Evolutionary conservation across 2,329 filamentous ascomycete species (phyloP).

Genomic region (Cercospora zeina): DNA sequence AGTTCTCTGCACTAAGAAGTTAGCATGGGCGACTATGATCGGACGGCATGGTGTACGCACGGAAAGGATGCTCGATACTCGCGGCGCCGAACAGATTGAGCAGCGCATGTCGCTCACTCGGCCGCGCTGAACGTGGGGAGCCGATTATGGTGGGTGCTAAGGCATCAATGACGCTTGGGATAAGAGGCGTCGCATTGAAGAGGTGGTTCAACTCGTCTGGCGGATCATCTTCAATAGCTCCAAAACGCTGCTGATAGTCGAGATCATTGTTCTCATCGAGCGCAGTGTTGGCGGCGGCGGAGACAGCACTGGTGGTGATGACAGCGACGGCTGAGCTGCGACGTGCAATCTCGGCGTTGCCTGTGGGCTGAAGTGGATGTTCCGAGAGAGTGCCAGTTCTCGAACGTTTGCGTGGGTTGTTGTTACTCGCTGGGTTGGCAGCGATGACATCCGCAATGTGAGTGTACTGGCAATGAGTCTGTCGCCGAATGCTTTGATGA

Average conservation of each 20-base stretch:
- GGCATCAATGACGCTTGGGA: not conserved
- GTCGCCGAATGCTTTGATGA: not conserved
- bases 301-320: not conserved
- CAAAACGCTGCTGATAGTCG: not conserved
- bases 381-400: not conserved
- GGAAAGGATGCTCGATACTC: conserved; percentile 1
- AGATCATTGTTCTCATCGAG: not conserved
- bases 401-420: not conserved
- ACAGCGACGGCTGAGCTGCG: not conserved
- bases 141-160: conserved; percentile 3
- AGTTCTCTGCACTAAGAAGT: not conserved
- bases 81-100: not conserved
- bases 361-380: not conserved
- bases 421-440: not conserved
- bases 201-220: not conserved
- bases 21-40: not conserved
- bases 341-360: not conserved
- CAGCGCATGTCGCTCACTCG: not conserved
- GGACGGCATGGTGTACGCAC: not conserved
- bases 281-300: not conserved
- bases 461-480: conserved; percentile 1
- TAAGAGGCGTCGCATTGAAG: not conserved
- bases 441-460: conserved; percentile 2
- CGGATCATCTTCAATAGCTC: not conserved
- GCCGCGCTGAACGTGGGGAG: not conserved